These are phyloP conservation scores for Pseudofabraea citricarpa DNA, from an alignment of 2,329 filamentous ascomycete genomes.

Conservation along the genomic window DNA sequence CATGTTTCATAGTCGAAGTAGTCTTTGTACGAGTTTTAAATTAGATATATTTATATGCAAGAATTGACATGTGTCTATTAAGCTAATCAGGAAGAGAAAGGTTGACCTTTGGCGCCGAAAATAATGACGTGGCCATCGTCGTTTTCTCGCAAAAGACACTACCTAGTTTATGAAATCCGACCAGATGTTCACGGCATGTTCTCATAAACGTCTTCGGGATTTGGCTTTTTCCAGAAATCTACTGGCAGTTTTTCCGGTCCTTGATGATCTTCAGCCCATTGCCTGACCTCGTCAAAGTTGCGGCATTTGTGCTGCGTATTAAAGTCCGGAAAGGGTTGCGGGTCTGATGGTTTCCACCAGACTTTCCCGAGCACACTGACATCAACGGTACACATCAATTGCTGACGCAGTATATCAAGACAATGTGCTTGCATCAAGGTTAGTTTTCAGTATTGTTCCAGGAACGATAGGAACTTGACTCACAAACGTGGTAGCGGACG, in stretches of 20 bases:
- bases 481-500: conserved; percentile 43
- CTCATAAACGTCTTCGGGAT: conserved; percentile 12
- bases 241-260: conserved; percentile 17
- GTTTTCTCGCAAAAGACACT: too few relatives aligned
- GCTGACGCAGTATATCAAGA: conserved; percentile 46
- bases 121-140: too few relatives aligned
- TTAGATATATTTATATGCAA: too few relatives aligned
- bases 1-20: too few relatives aligned
- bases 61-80: too few relatives aligned
- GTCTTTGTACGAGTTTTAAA: too few relatives aligned
- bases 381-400: conserved; percentile 49
- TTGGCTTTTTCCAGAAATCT: conserved; percentile 15
- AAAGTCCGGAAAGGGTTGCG: conserved; percentile 42
- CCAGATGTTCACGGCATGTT: conserved; percentile 15
- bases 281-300: conserved; percentile 43
- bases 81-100: too few relatives aligned
- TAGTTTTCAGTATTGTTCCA: not conserved
- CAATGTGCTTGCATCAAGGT: conserved; percentile 38
- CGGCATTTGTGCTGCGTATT: conserved; percentile 45
- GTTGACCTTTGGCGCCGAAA: too few relatives aligned
- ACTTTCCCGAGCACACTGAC: conserved; percentile 46
- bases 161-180: too few relatives aligned
- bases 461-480: too few relatives aligned
- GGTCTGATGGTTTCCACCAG: conserved; percentile 40
- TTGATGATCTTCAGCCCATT: conserved; percentile 44